A percentile compares a stretch with the other conserved stretches of the same genome.
Evolutionary conservation across 2,329 filamentous ascomycete species (phyloP).

Genomic region (Clonostachys rosea): DNA sequence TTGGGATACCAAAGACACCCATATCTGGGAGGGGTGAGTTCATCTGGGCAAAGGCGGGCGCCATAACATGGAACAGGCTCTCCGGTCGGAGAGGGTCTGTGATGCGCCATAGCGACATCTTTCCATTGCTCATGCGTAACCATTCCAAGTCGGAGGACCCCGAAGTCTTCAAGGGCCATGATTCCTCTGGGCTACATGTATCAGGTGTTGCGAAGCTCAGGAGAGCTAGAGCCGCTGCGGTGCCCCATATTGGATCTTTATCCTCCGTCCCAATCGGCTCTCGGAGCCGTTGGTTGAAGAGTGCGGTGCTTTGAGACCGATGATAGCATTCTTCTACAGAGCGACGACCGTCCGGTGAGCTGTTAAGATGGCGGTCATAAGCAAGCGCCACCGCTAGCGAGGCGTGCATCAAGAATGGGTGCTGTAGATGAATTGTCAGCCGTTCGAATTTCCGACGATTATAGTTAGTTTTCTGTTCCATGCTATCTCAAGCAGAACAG

Average conservation of each 20-base stretch:
- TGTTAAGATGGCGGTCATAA: slow-evolving; percentile 28
- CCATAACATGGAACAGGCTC: slow-evolving; percentile 26
- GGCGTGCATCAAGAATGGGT: slow-evolving; percentile 41
- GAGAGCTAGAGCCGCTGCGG: slow-evolving; percentile 33
- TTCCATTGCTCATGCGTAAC: slow-evolving; percentile 22
- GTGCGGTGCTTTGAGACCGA: slow-evolving; percentile 29
- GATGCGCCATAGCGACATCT: slow-evolving; percentile 27
- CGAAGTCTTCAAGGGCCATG: slow-evolving; percentile 24
- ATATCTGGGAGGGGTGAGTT: slow-evolving; percentile 18
- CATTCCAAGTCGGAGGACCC: slow-evolving; percentile 21
- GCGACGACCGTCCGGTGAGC: slow-evolving; percentile 11
- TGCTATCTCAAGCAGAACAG: no score
- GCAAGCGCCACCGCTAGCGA: slow-evolving; percentile 32
- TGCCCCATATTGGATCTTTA: slow-evolving; percentile 40
- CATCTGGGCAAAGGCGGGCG: slow-evolving; percentile 26
- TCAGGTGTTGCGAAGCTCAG: slow-evolving; percentile 33
- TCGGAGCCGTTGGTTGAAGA: slow-evolving; percentile 29
- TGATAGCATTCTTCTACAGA: slow-evolving; percentile 35
- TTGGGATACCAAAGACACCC: slow-evolving; percentile 16
- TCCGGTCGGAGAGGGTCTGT: slow-evolving; percentile 24
- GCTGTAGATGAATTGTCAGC: slow-evolving; percentile 11
- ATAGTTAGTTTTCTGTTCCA: no score
- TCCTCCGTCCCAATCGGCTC: slow-evolving; percentile 23
- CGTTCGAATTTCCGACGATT: background rate
- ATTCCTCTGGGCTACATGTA: slow-evolving; percentile 16